Evolutionary conservation across 257 asterid species (phyloP).

Genomic region (Mentha longifolia): DNA sequence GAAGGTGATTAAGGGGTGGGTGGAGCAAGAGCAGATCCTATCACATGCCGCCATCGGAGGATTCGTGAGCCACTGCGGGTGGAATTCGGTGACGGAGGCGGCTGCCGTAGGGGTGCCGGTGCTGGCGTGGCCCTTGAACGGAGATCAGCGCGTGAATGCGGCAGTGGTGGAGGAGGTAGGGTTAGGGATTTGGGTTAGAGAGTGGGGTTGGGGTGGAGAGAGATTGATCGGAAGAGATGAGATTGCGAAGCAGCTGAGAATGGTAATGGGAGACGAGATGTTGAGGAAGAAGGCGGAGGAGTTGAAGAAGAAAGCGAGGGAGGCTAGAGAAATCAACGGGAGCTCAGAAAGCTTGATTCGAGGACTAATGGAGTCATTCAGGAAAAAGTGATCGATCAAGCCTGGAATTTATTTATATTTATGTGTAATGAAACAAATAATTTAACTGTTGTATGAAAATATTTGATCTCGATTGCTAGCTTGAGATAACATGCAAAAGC

Average conservation of each 20-base stretch:
- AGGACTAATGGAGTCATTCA: constrained; percentile 30
- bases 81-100: constrained; percentile 55
- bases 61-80: constrained; percentile 52
- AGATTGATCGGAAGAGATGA: constrained; percentile 35
- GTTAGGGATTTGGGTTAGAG: no score
- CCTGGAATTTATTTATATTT: no score
- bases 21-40: constrained; percentile 49
- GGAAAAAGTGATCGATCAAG: neutral
- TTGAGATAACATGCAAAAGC: no score
- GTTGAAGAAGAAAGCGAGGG: constrained; percentile 32
- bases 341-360: constrained; percentile 36
- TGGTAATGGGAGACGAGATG: constrained; percentile 28
- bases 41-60: constrained; percentile 47
- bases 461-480: no score
- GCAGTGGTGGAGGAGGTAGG: constrained; percentile 48
- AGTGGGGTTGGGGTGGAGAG: constrained; percentile 45
- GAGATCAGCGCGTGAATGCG: constrained; percentile 47
- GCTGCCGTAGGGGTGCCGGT: constrained; percentile 50
- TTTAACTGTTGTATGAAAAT: no score
- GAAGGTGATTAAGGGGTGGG: constrained; percentile 47
- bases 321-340: constrained; percentile 34
- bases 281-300: constrained; percentile 33
- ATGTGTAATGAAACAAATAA: no score
- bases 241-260: constrained; percentile 36
- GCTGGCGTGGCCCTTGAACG: constrained; percentile 53